Percentiles rank a stretch among this genome's conserved stretches.
These are phyloP conservation scores for Cryptosporidium ryanae DNA, from an alignment of 169 alveolate species.

Conservation along the genomic window DNA sequence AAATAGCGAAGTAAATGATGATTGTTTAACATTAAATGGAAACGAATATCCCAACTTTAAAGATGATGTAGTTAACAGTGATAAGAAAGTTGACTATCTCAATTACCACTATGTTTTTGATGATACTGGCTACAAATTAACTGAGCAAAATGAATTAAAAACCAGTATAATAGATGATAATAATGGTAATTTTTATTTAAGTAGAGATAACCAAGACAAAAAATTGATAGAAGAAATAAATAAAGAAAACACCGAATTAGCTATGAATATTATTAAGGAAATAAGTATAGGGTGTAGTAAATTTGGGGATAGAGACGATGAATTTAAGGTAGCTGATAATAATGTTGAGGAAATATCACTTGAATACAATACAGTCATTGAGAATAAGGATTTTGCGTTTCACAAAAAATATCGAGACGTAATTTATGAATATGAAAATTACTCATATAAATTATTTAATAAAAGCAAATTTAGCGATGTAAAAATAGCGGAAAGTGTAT, in stretches of 20 bases:
- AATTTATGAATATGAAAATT: neutral
- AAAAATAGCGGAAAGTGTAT: neutral
- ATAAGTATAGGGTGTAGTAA: constrained; percentile 59
- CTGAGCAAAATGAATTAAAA: constrained; percentile 53
- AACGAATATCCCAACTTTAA: neutral
- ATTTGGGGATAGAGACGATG: constrained; percentile 53
- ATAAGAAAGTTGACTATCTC: neutral
- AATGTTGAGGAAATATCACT: neutral
- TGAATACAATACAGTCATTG: neutral
- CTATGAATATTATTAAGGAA: constrained; percentile 68
- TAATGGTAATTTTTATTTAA: constrained; percentile 49
- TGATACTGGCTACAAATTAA: constrained; percentile 59
- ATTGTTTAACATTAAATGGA: too few relatives aligned
- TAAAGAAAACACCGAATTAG: constrained; percentile 75
- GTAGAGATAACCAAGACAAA: constrained; percentile 71
- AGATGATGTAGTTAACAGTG: neutral
- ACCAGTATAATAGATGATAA: constrained; percentile 65
- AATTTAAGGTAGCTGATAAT: constrained; percentile 68
- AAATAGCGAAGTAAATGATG: too few relatives aligned
- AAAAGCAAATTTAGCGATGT: neutral
- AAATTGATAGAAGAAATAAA: constrained; percentile 75
- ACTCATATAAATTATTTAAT: neutral
- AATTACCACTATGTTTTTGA: constrained; percentile 12
- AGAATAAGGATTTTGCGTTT: neutral
- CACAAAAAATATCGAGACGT: too few relatives aligned